phyloP scores from a whole-genome alignment of 2,329 filamentous ascomycete species.

The Hymenoscyphus linearis region DNA sequence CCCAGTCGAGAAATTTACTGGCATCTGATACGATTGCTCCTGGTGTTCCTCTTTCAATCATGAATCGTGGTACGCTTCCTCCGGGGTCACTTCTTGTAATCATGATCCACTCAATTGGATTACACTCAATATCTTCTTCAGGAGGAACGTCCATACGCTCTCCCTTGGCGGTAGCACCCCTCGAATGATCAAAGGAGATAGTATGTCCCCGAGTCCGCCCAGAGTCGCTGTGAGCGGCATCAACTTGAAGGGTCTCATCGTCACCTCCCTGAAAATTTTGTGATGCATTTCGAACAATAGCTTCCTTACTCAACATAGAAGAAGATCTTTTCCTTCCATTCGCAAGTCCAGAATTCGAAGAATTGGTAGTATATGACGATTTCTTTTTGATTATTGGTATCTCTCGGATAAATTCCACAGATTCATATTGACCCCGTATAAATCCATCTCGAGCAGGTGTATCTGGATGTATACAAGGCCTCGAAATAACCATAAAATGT shows the following conservation, averaged over 20 bases:
- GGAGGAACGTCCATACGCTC: conserved; percentile 30
- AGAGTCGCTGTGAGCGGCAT: conserved; percentile 19
- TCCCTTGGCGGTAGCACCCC: conserved; percentile 34
- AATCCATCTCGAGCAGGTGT: conserved; percentile 66
- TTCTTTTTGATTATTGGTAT: conserved; percentile 52
- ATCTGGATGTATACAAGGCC: conserved; percentile 72
- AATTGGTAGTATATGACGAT: conserved; percentile 41
- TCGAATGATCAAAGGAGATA: conserved; percentile 37
- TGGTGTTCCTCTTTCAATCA: conserved; percentile 67
- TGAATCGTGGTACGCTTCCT: conserved; percentile 64
- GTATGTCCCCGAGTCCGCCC: conserved; percentile 35
- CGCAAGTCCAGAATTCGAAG: conserved; percentile 31
- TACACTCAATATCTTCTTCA: conserved; percentile 46
- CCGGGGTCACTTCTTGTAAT: conserved; percentile 68
- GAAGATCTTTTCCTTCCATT: conserved; percentile 26
- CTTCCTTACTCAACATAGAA: conserved; percentile 36
- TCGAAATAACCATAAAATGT: conserved; percentile 83
- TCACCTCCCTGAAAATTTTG: conserved; percentile 20
- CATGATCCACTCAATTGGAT: conserved; percentile 72
- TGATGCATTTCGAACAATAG: conserved; percentile 39
- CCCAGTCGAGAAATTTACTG: conserved; percentile 66
- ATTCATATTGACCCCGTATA: conserved; percentile 83
- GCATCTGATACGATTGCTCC: conserved; percentile 60
- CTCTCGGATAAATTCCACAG: conserved; percentile 85
- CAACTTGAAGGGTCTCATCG: conserved; percentile 8